Percentiles rank a stretch among this genome's conserved stretches.
These are phyloP conservation scores for Lichenothelia convexa DNA, from an alignment of 495 filamentous ascomycete species.

Conservation along the genomic window DNA sequence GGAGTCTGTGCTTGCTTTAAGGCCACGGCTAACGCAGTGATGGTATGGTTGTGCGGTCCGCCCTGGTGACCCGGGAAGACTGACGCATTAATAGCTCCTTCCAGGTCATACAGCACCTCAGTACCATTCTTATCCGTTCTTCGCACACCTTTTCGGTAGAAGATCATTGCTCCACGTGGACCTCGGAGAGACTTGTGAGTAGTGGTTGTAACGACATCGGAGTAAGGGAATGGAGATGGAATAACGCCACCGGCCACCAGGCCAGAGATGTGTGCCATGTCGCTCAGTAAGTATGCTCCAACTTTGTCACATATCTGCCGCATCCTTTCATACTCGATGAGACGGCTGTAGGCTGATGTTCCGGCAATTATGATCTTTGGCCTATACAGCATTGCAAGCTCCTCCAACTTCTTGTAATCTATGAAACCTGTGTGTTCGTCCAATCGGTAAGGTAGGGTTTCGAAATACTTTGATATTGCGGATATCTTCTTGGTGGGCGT, in stretches of 20 bases:
- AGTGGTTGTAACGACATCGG: constrained; percentile 95
- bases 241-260: constrained; percentile 87
- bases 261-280: constrained; percentile 98
- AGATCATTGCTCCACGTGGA: constrained; percentile 98
- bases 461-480: constrained; percentile 94
- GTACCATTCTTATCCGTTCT: constrained; percentile 73
- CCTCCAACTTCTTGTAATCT: constrained; percentile 85
- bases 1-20: constrained; percentile 84
- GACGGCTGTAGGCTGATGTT: constrained; percentile 94
- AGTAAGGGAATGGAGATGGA: constrained; percentile 80
- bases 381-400: constrained; percentile 83
- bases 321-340: constrained; percentile 95
- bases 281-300: constrained; percentile 84
- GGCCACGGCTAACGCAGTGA: constrained; percentile 91
- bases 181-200: constrained; percentile 99
- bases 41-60: constrained; percentile 99
- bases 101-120: constrained; percentile 89
- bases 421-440: constrained; percentile 90
- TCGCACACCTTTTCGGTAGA: constrained; percentile 93
- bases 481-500: constrained; percentile 98
- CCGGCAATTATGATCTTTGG: constrained; percentile 93
- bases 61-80: constrained; percentile 99
- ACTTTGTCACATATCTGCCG: constrained; percentile 89
- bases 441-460: constrained; percentile 86
- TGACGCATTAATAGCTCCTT: constrained; percentile 93